phyloP scores from a whole-genome alignment of 2,329 filamentous ascomycete species.

The Sclerotiophoma versabilis region DNA sequence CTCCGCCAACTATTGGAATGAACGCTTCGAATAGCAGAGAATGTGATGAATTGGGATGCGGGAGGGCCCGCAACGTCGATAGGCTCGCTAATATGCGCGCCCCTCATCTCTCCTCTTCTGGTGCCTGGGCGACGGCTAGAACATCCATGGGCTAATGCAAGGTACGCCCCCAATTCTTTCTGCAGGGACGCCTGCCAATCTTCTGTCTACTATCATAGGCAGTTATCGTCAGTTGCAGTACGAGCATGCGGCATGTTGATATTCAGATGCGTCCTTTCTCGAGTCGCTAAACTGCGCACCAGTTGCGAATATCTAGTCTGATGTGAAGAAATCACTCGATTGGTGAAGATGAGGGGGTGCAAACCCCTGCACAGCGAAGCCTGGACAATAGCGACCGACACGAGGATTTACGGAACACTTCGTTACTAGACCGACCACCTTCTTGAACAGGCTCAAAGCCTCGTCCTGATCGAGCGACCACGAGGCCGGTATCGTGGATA shows the following conservation, averaged over 20 bases:
- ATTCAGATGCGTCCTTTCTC: not conserved
- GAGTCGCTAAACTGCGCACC: not conserved
- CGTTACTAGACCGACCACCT: not conserved
- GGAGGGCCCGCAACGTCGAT: not conserved
- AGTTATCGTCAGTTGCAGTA: not conserved
- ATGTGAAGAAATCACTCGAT: not conserved
- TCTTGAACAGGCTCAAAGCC: not conserved
- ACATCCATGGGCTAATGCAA: conserved; percentile 1
- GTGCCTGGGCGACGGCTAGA: conserved; percentile 1
- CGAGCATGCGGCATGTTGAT: not conserved
- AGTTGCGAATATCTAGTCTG: not conserved
- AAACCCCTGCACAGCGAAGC: not conserved
- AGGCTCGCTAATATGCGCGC: not conserved
- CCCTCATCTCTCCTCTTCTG: not conserved
- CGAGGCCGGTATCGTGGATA: not conserved
- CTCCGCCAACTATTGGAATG: not conserved
- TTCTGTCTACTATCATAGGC: not conserved
- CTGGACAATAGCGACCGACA: not conserved
- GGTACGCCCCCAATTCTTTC: conserved; percentile 10
- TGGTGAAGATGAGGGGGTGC: not conserved
- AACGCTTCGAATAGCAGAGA: not conserved
- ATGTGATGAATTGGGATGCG: not conserved
- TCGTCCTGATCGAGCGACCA: not conserved
- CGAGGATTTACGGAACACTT: not conserved
- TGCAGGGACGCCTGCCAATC: conserved; percentile 1